Base-by-base conservation (phyloP, 202 grass and related monocot genomes). In the Musa balbisiana region DNA sequence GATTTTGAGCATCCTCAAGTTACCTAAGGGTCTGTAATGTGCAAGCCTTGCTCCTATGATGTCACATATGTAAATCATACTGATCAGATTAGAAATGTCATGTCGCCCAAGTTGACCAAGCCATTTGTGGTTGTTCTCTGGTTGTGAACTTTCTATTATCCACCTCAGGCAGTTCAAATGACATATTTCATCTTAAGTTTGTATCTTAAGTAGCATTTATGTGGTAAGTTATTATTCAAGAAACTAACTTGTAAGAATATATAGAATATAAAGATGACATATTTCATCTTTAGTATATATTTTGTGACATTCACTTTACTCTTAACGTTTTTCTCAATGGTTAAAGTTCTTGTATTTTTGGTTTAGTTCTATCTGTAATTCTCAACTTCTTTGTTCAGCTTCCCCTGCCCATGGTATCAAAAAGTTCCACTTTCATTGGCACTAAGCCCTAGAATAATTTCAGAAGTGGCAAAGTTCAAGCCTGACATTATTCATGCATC, bases 401-500 rank as follows among this genome's bases (percentile, higher is more conserved):
- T 92, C 70, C 90, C 87, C 12, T 92, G 87, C 15, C 90, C 90
- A 64, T 29, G 89, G 78, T 92, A 92, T 77, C 84, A 87, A 79
- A 92, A 89, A 25, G 90, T 92, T 13, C 90, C 90, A 49, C 87
- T 92, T 27, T 92, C 90, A 2, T 59, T 89, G 63, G 90, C 90
- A 19, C 82, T 89, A 25, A 92, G 90, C 53, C 90, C 90, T 27
- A 92, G 90, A 79, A 92, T 92, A 68, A 92, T 92, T 71, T 87
- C 80, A 1, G 87, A 89, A 83, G 87, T 92, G 66, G 90, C 90
- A 8, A 89, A 67, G 73, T 92, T 92, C 73, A 92, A 89, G 71
- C 89, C 89, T 43, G 89, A 92, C 58, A 88, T 92, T 56, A 88
- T 92, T 52, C 89, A 88, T 75, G 89, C 89, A 59, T 88, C 90